phyloP scores from a whole-genome alignment of 78 protist species.

The Dictyostelium capitatum region DNA sequence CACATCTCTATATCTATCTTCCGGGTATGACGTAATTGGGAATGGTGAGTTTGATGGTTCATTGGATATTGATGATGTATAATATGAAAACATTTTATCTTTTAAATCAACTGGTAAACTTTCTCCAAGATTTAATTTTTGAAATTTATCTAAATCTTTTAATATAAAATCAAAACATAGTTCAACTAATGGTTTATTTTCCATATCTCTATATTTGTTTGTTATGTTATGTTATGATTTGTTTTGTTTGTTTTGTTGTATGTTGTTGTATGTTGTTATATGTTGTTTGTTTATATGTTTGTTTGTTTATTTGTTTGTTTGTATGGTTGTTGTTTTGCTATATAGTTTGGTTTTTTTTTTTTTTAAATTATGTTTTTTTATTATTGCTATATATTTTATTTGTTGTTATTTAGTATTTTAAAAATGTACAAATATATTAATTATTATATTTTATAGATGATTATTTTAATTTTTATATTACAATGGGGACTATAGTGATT shows the following conservation, averaged over 20 bases:
- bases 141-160: constrained; percentile 35
- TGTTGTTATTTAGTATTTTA: too few species aligned
- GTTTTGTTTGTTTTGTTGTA: too few species aligned
- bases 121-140: constrained; percentile 11
- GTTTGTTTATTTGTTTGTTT: not conserved
- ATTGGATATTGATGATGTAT: constrained; percentile 36
- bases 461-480: too few species aligned
- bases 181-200: constrained; percentile 28
- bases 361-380: not conserved
- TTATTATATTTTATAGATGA: too few species aligned
- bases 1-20: constrained; percentile 75
- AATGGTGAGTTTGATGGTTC: constrained; percentile 63
- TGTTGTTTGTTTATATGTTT: not conserved
- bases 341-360: not conserved
- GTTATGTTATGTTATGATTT: too few species aligned
- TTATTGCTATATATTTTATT: too few species aligned
- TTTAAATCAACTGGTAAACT: constrained; percentile 38
- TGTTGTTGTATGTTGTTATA: too few species aligned
- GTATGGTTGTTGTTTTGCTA: not conserved
- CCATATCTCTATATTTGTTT: not conserved
- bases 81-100: constrained; percentile 56
- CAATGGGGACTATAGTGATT: too few species aligned
- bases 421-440: too few species aligned
- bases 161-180: constrained; percentile 49
- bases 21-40: constrained; percentile 74